phyloP scores from a whole-genome alignment of 148 eudicot genomes.

The Pouteria glomerata region DNA sequence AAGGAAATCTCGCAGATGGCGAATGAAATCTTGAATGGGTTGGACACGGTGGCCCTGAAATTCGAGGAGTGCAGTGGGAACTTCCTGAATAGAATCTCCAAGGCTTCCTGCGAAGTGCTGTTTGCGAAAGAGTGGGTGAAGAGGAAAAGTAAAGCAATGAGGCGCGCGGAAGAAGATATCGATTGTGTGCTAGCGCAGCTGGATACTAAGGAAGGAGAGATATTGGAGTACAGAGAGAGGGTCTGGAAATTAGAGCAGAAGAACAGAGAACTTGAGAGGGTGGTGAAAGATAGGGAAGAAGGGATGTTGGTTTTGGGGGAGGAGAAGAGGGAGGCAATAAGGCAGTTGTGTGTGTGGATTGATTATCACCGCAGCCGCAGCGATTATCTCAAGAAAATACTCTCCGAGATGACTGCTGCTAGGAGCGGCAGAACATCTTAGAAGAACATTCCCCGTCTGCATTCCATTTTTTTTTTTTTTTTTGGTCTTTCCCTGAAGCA shows the following conservation, averaged over 20 bases:
- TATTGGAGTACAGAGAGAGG: constrained; percentile 36
- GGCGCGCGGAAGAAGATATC: constrained; percentile 33
- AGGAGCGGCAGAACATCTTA: constrained; percentile 15
- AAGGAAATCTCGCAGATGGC: constrained; percentile 25
- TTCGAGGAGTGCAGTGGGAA: constrained; percentile 41
- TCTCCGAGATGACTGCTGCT: constrained; percentile 17
- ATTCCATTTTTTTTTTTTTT: background rate
- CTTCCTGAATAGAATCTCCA: constrained; percentile 42
- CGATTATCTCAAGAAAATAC: constrained; percentile 49
- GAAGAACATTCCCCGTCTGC: background rate
- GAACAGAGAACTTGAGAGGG: constrained; percentile 36
- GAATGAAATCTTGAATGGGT: constrained; percentile 29
- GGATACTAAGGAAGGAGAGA: constrained; percentile 50
- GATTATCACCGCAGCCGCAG: constrained; percentile 61
- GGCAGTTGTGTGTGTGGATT: constrained; percentile 72
- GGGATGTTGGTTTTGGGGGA: constrained; percentile 40
- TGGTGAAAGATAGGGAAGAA: constrained; percentile 52
- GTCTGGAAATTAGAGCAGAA: constrained; percentile 42
- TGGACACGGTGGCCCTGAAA: constrained; percentile 30
- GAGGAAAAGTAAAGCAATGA: constrained; percentile 36
- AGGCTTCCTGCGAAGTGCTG: constrained; percentile 48
- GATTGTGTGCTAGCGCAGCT: constrained; percentile 22
- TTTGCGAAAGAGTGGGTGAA: constrained; percentile 55
- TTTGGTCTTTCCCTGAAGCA: too few relatives aligned
- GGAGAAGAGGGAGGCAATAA: constrained; percentile 85